phyloP scores from a whole-genome alignment of 257 asterid species.

The Forsythia viridissima region DNA sequence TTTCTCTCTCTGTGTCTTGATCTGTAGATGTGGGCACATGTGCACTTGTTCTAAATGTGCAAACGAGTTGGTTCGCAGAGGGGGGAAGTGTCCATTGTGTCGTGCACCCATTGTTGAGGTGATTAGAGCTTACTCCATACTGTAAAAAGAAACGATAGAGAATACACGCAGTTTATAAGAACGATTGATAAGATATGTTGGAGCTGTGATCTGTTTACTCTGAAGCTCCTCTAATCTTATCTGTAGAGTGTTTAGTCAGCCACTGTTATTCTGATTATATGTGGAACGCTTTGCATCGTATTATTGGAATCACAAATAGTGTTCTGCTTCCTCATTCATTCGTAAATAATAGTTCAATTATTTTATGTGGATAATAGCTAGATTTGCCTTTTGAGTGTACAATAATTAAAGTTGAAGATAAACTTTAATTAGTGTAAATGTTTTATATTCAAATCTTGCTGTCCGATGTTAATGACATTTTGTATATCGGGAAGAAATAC shows the following conservation, averaged over 20 bases:
- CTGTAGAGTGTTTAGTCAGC: slow-evolving; percentile 36
- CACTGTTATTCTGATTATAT: slow-evolving; percentile 34
- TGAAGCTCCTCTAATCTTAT: slow-evolving; percentile 36
- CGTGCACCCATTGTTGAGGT: slow-evolving; percentile 95
- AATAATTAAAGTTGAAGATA: no score
- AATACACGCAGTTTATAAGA: slow-evolving; percentile 28
- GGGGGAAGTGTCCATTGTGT: slow-evolving; percentile 92
- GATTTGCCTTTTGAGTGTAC: no score
- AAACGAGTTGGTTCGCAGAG: slow-evolving; percentile 75
- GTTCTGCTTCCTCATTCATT: slow-evolving; percentile 50
- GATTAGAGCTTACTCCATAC: slow-evolving; percentile 88
- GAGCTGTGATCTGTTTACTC: slow-evolving; percentile 30
- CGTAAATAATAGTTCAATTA: slow-evolving; percentile 54
- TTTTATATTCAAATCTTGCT: no score
- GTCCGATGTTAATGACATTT: no score
- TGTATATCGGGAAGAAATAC: no score
- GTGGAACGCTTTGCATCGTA: slow-evolving; percentile 40
- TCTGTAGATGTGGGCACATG: slow-evolving; percentile 95
- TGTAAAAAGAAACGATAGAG: slow-evolving; percentile 43
- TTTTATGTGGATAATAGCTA: slow-evolving; percentile 23
- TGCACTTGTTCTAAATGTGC: slow-evolving; percentile 94
- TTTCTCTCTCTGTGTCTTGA: slow-evolving; percentile 5
- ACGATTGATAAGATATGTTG: slow-evolving; percentile 33
- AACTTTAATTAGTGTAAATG: no score
- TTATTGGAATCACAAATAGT: slow-evolving; percentile 40